Percentiles rank a stretch among this genome's conserved stretches.
phyloP scores from a whole-genome alignment of 1,139 yeast genomes.

The Debaryomyces robertsiae region DNA sequence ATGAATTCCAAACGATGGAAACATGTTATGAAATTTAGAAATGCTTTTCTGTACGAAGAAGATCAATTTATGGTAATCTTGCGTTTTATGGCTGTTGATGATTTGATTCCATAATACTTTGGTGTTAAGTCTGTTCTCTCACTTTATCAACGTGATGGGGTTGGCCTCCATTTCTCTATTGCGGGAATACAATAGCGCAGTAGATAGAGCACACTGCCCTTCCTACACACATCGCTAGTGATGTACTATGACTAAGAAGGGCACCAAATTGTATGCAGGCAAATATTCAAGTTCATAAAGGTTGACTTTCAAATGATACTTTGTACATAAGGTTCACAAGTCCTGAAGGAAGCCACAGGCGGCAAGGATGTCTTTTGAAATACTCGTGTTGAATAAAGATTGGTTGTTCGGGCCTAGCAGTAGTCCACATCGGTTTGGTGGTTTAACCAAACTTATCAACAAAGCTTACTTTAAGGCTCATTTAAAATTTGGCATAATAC shows the following conservation, averaged over 20 bases:
- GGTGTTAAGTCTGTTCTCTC: too few species aligned
- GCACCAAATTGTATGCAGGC: too few species aligned
- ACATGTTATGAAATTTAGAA: constrained; percentile 44
- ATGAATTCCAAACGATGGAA: constrained; percentile 52
- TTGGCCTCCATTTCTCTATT: too few species aligned
- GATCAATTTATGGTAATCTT: constrained; percentile 47
- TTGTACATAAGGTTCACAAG: too few species aligned
- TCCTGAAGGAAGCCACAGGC: too few species aligned
- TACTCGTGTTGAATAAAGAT: constrained; percentile 24
- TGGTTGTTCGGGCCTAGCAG: constrained; percentile 25
- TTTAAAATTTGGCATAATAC: constrained; percentile 44
- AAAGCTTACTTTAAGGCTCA: constrained; percentile 52
- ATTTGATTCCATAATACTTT: constrained; percentile 12
- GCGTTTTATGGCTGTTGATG: constrained; percentile 33
- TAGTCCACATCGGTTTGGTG: constrained; percentile 17
- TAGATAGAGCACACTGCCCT: too few species aligned
- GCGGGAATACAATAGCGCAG: too few species aligned
- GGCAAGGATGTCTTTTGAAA: constrained; percentile 25
- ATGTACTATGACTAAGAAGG: too few species aligned
- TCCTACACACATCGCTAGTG: too few species aligned
- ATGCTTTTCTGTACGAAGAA: constrained; percentile 42
- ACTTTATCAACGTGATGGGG: too few species aligned
- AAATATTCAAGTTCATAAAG: too few species aligned
- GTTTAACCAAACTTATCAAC: constrained; percentile 36
- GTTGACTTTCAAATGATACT: too few species aligned